These are phyloP conservation scores for Colletotrichum siamense DNA, from an alignment of 2,329 filamentous ascomycete genomes.

Conservation along the genomic window DNA sequence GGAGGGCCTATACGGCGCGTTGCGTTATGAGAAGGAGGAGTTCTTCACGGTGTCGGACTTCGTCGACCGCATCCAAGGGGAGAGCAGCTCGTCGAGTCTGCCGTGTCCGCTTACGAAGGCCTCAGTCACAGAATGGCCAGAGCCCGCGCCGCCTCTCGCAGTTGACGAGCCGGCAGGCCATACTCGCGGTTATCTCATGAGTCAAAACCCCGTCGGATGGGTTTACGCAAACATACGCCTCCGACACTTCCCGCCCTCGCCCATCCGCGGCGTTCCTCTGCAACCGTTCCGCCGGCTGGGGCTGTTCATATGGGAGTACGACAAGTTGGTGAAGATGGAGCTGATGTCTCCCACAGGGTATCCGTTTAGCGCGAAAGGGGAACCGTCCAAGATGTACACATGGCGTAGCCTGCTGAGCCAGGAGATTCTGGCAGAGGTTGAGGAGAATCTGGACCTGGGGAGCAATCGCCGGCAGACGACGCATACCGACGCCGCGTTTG, in stretches of 20 bases:
- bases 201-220: not conserved
- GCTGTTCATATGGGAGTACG: not conserved
- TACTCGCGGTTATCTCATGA: not conserved
- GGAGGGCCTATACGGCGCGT: not conserved
- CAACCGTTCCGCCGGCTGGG: not conserved
- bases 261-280: not conserved
- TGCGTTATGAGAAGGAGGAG: not conserved
- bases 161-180: not conserved
- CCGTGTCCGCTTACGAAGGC: not conserved
- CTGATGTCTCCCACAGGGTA: not conserved
- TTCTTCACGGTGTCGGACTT: not conserved
- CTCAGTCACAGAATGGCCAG: not conserved
- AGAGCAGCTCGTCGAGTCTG: not conserved
- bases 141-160: not conserved
- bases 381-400: not conserved
- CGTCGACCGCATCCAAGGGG: not conserved
- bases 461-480: not conserved
- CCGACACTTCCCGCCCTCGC: not conserved
- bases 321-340: not conserved
- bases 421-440: not conserved
- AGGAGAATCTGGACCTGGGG: not conserved
- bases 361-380: not conserved
- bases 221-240: not conserved
- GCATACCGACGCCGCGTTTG: not conserved
- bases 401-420: not conserved